Conservation (phyloP, 2,329 filamentous ascomycete genomes). For the Ophiostoma australiae region DNA sequence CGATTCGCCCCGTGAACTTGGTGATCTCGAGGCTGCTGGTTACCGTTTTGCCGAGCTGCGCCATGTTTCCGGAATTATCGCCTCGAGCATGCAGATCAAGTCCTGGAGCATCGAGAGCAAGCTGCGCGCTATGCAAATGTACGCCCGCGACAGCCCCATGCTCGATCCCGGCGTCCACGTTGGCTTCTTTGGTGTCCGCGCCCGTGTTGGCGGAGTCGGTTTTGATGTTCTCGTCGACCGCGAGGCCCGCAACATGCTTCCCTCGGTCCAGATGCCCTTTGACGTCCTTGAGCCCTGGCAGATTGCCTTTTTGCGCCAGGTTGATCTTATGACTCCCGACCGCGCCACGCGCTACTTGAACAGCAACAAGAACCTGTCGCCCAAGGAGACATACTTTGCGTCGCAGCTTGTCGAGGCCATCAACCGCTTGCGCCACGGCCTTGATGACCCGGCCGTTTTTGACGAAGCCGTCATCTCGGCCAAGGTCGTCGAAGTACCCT, state of each 20-base stretch:
- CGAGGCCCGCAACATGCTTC: constrained; percentile 54
- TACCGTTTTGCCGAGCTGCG: constrained; percentile 70
- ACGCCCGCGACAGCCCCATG: constrained; percentile 44
- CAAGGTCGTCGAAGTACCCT: constrained; percentile 42
- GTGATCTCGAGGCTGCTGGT: constrained; percentile 63
- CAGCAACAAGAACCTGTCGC: constrained; percentile 36
- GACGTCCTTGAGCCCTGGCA: constrained; percentile 52
- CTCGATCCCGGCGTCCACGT: constrained; percentile 52
- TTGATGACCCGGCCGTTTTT: constrained; percentile 42
- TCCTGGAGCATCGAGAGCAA: constrained; percentile 55
- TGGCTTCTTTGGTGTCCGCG: constrained; percentile 54
- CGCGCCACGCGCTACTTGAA: constrained; percentile 39
- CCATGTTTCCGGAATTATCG: constrained; percentile 64
- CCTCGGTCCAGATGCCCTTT: constrained; percentile 52
- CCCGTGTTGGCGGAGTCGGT: constrained; percentile 47
- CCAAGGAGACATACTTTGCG: constrained; percentile 42
- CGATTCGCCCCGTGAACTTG: constrained; percentile 52
- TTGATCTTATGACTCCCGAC: constrained; percentile 44
- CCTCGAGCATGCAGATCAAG: constrained; percentile 69
- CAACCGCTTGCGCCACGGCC: constrained; percentile 38
- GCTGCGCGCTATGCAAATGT: constrained; percentile 60
- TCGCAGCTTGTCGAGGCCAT: constrained; percentile 43
- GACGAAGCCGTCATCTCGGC: constrained; percentile 44
- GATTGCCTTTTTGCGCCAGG: constrained; percentile 47
- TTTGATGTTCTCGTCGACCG: constrained; percentile 61